Conservation (phyloP, 2,329 filamentous ascomycete genomes). For the Fusarium sp. region DNA sequence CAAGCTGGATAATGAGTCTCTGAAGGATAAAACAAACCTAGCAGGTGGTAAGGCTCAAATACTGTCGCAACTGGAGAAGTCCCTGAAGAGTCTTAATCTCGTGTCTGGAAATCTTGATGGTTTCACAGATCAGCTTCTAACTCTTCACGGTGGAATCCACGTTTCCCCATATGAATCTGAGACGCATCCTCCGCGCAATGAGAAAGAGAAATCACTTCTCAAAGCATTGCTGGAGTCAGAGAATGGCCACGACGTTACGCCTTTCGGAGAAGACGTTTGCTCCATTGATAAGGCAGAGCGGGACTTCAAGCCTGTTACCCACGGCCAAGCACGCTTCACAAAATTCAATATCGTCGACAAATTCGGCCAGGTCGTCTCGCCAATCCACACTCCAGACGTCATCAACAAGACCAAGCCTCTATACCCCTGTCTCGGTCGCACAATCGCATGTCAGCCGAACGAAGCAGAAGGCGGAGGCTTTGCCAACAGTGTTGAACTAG, state of each 20-base stretch:
- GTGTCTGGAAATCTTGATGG: neutral
- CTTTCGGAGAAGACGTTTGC: neutral
- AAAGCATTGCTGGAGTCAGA: accelerated
- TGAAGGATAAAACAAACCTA: neutral
- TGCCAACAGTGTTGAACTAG: neutral
- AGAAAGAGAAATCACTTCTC: neutral
- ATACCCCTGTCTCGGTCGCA: neutral
- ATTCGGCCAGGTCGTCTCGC: neutral
- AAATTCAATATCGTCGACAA: neutral
- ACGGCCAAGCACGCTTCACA: neutral
- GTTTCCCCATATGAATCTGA: neutral
- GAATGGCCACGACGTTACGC: neutral
- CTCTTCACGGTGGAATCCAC: neutral
- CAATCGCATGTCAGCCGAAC: neutral
- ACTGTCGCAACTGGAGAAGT: neutral
- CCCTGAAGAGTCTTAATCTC: neutral
- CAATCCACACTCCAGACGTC: neutral
- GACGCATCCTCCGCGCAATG: neutral
- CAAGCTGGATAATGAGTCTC: neutral
- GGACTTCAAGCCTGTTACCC: neutral
- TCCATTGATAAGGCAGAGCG: neutral
- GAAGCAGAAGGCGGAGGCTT: neutral
- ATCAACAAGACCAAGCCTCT: neutral
- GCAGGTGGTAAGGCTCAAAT: neutral
- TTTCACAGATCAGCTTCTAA: neutral